Evolutionary conservation across 129 eudicot genomes (phyloP).

Genomic region (Escallonia rubra): DNA sequence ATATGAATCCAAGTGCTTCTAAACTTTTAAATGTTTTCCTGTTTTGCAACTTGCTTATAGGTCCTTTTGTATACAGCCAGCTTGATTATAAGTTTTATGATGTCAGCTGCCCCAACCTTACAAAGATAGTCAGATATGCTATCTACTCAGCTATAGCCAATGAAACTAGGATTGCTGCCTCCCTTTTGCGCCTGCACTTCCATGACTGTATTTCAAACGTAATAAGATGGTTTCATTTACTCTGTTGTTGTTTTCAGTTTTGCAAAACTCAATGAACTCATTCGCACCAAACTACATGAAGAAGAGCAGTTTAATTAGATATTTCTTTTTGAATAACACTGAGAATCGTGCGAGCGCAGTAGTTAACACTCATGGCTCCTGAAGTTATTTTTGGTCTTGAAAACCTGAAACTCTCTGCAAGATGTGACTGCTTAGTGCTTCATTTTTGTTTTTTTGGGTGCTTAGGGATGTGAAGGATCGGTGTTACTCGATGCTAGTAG

Average conservation of each 20-base stretch:
- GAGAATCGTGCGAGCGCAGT: too few relatives aligned
- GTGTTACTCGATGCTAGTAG: constrained; percentile 60
- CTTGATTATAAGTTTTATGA: constrained; percentile 62
- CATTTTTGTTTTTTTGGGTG: constrained; percentile 5
- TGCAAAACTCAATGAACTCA: too few relatives aligned
- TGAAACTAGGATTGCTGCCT: constrained; percentile 79
- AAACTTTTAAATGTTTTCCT: constrained; percentile 10
- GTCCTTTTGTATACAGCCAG: constrained; percentile 40
- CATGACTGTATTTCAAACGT: constrained; percentile 83
- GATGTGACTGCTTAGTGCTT: neutral
- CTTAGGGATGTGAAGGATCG: constrained; percentile 78
- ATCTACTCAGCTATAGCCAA: constrained; percentile 68
- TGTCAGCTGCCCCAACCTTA: constrained; percentile 55
- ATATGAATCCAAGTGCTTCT: constrained; percentile 27
- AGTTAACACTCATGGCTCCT: too few relatives aligned
- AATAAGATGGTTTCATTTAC: constrained; percentile 3
- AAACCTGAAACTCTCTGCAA: neutral
- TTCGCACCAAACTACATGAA: too few relatives aligned
- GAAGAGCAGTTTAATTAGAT: too few relatives aligned
- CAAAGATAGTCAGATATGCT: constrained; percentile 52
- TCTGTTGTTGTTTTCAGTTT: neutral
- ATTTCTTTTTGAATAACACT: too few relatives aligned
- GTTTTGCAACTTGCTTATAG: constrained; percentile 35
- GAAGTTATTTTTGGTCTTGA: neutral
- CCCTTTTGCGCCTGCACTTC: constrained; percentile 77